phyloP scores from a whole-genome alignment of 805 yeast species.

The Monosporozyma aerobia region DNA sequence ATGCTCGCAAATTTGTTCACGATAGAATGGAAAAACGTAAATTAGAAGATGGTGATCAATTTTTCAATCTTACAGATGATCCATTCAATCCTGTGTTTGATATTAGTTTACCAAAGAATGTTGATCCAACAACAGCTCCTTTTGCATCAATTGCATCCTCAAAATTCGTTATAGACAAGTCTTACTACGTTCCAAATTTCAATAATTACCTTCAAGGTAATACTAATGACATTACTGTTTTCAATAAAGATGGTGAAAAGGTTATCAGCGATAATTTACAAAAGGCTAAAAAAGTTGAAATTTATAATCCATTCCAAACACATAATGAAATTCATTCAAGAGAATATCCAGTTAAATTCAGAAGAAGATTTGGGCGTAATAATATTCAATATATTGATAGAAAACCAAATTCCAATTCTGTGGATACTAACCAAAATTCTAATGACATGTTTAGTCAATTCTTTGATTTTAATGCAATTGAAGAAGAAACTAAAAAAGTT shows the following conservation, averaged over 20 bases:
- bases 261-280: conserved; percentile 14
- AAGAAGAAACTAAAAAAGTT: conserved; percentile 17
- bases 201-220: conserved; percentile 25
- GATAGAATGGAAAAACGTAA: conserved; percentile 71
- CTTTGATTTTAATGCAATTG: conserved; percentile 32
- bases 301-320: conserved; percentile 30
- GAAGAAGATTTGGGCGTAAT: conserved; percentile 68
- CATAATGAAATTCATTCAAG: conserved; percentile 28
- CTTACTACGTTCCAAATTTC: conserved; percentile 37
- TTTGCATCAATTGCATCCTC: conserved; percentile 71
- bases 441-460: conserved; percentile 32
- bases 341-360: conserved; percentile 45
- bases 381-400: conserved; percentile 70
- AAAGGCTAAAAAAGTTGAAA: conserved; percentile 29
- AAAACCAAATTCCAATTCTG: conserved; percentile 36
- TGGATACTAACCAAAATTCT: conserved; percentile 16
- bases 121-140: conserved; percentile 59
- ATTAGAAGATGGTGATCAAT: conserved; percentile 57
- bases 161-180: conserved; percentile 53
- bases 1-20: conserved; percentile 73
- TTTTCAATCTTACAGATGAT: conserved; percentile 80
- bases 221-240: conserved; percentile 16
- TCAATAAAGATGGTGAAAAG: conserved; percentile 27
- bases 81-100: conserved; percentile 75
- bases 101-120: conserved; percentile 44